Evolutionary conservation across 768 basidiomycete species (phyloP).

Genomic region (Calvatia gigantea): DNA sequence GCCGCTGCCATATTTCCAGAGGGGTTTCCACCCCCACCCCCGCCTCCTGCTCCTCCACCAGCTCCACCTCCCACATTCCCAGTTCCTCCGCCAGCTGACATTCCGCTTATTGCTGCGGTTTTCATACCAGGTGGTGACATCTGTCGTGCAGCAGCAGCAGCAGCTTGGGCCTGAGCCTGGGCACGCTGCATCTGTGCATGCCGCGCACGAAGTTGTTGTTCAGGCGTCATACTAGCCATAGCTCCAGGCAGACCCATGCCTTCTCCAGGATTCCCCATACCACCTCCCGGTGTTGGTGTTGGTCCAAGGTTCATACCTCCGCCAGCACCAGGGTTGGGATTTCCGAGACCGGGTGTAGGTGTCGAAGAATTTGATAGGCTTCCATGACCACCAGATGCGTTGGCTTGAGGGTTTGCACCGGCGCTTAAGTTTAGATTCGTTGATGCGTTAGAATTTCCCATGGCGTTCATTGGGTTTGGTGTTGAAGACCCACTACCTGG

Average conservation of each 20-base stretch:
- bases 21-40: conserved; percentile 2
- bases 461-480: conserved; percentile 21
- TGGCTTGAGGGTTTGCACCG: neutral
- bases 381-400: neutral
- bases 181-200: conserved; percentile 29
- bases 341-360: conserved; percentile 15
- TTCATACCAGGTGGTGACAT: conserved; percentile 32
- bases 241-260: conserved; percentile 13
- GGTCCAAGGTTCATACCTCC: conserved; percentile 10
- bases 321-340: neutral
- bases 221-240: conserved; percentile 17
- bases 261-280: conserved; percentile 22
- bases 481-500: conserved; percentile 3
- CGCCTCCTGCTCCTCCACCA: conserved; percentile 11
- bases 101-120: conserved; percentile 9
- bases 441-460: conserved; percentile 17
- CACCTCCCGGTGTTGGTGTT: conserved; percentile 15
- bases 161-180: conserved; percentile 25
- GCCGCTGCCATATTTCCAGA: conserved; percentile 12
- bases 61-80: conserved; percentile 11
- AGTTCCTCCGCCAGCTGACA: conserved; percentile 7
- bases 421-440: neutral
- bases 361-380: conserved; percentile 13
- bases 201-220: conserved; percentile 26
- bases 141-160: conserved; percentile 26